Percentiles rank a stretch among this genome's conserved stretches.
These are phyloP conservation scores for Ophiocordyceps australis DNA, from an alignment of 2,329 filamentous ascomycete species.

Conservation along the genomic window DNA sequence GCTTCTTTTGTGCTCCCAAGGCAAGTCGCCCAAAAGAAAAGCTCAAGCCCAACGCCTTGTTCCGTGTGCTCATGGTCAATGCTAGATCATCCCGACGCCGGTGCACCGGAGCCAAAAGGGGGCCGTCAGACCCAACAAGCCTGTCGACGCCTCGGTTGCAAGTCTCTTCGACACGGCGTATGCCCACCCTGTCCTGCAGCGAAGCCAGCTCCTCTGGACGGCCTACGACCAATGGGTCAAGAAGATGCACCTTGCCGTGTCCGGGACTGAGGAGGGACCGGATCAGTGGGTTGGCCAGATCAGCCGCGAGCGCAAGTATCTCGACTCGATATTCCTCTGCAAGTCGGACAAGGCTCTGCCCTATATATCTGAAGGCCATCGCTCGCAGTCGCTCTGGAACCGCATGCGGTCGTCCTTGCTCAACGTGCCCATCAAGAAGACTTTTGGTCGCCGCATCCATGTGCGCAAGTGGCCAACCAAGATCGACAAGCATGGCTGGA, in stretches of 20 bases:
- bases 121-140: conserved; percentile 16
- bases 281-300: conserved; percentile 30
- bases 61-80: neutral
- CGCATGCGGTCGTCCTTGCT: conserved; percentile 17
- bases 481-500: conserved; percentile 16
- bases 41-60: too few species aligned
- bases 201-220: conserved; percentile 21
- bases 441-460: conserved; percentile 19
- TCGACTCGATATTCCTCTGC: conserved; percentile 21
- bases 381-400: conserved; percentile 13
- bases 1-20: conserved; percentile 26
- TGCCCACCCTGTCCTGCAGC: conserved; percentile 24
- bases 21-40: conserved; percentile 8
- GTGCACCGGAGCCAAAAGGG: neutral
- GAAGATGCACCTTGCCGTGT: conserved; percentile 20
- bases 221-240: conserved; percentile 27
- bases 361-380: conserved; percentile 20
- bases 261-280: conserved; percentile 23
- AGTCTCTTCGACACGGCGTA: conserved; percentile 33
- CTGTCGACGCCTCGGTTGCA: conserved; percentile 25
- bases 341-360: conserved; percentile 23
- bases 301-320: conserved; percentile 15
- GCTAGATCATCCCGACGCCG: conserved; percentile 10
- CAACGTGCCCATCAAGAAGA: conserved; percentile 19
- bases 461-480: conserved; percentile 22